Base-by-base conservation (phyloP, 371 early-diverging fungal genomes). In the Globomyces sp. region DNA sequence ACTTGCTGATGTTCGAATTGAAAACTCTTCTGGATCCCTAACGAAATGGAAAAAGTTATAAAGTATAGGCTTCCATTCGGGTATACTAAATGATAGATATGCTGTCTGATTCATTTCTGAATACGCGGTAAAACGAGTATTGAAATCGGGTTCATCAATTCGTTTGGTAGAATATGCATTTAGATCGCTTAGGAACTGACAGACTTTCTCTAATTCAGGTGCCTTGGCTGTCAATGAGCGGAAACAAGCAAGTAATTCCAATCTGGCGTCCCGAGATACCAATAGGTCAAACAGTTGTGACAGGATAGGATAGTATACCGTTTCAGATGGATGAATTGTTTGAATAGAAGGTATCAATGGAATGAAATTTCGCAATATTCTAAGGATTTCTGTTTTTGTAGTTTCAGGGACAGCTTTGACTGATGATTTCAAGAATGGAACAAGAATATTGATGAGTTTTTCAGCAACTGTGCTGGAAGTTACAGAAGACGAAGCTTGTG, bases 51-150 rank as follows among this genome's bases (percentile, higher is more conserved):
- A 64, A 63, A 94, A 80, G 71, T 94, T 94, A 71, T 93, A 86
- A n/a, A 98, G 77, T 6, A 98, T 67, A 4, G 99, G 96, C 0
- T 90, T 75, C 96, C 98, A 96, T 65, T 93, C 91, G 34, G 79
- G 77, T 36, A 85, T 74, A 45, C 80, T 81, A 8, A 94, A 79
- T 2, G 76, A 67, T 39, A 67, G 57, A 74, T 88, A 87, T 13
- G 87, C 73, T 6, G 84, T 79, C 61, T 89, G 86, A 49, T 87
- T 87, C 63, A 96, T 79, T 24, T 75, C 66, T 50, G 81, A 85
- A 67, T 93, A 89, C 0, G 93, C 92, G 46, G 80, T 86, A 63
- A 97, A 82, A 13, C 93, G 84, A 11, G 79, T 73, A 71, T 93
- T 92, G 69, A 89, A 95, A 63, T 97, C 95, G 1, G 89, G 91